These are phyloP conservation scores for Colletotrichum trifolii DNA, from an alignment of 2,329 filamentous ascomycete genomes.

Conservation along the genomic window DNA sequence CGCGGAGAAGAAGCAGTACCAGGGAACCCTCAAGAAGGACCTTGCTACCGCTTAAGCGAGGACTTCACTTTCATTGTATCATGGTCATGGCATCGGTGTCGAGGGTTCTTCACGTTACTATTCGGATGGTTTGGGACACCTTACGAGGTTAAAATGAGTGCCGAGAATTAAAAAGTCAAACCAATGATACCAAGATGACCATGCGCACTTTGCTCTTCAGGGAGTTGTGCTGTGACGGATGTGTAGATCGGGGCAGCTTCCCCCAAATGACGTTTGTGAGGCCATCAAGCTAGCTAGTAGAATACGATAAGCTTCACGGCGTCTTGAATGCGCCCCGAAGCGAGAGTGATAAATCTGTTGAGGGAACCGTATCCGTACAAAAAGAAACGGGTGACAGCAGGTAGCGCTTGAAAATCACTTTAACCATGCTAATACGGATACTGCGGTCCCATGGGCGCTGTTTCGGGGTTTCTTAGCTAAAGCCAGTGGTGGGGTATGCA, in stretches of 20 bases:
- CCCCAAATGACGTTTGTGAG: neutral
- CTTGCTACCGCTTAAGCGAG: constrained; percentile 59
- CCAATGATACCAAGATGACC: constrained; percentile 38
- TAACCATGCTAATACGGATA: too few relatives aligned
- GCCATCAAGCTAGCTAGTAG: too few relatives aligned
- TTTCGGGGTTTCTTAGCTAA: too few relatives aligned
- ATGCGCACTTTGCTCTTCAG: neutral
- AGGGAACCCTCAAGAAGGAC: constrained; percentile 99
- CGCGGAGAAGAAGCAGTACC: constrained; percentile 96
- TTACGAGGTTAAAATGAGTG: constrained; percentile 37
- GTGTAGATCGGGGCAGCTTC: too few relatives aligned
- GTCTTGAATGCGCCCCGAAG: too few relatives aligned
- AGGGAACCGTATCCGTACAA: too few relatives aligned
- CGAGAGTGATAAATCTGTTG: too few relatives aligned
- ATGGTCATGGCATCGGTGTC: constrained; percentile 66
- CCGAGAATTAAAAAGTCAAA: constrained; percentile 39
- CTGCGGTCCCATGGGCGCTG: too few relatives aligned
- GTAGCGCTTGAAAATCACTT: too few relatives aligned
- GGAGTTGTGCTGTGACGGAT: neutral
- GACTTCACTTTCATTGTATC: constrained; percentile 54
- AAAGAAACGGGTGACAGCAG: too few relatives aligned
- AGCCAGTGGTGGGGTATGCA: constrained; percentile 19
- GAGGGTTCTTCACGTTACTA: constrained; percentile 53
- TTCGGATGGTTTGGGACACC: constrained; percentile 38
- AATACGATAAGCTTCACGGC: too few relatives aligned